phyloP scores from a whole-genome alignment of 306 rosid genomes.

The Albizia julibrissin region DNA sequence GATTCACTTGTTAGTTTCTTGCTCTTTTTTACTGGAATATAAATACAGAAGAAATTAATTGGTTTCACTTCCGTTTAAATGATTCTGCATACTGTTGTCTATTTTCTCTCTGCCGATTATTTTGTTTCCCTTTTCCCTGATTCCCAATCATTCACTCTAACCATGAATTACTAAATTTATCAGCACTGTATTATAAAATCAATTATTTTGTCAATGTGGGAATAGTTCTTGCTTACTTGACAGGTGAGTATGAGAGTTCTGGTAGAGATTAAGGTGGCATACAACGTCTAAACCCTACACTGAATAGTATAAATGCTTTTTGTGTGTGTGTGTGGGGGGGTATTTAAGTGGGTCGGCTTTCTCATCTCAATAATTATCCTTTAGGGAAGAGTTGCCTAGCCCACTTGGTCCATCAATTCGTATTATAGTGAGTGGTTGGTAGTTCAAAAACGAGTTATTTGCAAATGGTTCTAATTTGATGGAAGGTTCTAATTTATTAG shows the following conservation, averaged over 20 bases:
- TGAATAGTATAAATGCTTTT: neutral
- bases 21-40: too few species aligned
- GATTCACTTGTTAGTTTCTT: neutral
- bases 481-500: neutral
- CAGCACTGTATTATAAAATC: neutral
- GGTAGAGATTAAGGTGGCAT: neutral
- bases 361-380: neutral
- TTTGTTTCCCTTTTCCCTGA: neutral
- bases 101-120: neutral
- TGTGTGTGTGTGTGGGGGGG: too few species aligned
- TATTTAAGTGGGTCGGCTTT: neutral
- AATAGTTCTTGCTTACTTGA: neutral
- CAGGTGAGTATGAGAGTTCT: neutral
- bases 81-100: neutral
- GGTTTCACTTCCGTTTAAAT: neutral
- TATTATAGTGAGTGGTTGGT: neutral
- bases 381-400: neutral
- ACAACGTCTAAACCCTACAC: neutral
- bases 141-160: neutral
- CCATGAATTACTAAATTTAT: neutral
- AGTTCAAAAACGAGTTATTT: too few species aligned
- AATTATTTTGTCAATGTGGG: neutral
- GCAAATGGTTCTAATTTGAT: neutral
- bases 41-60: neutral
- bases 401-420: neutral